Conservation (phyloP, 1,284 basidiomycete species). For the Pyrrhoderma noxium region DNA sequence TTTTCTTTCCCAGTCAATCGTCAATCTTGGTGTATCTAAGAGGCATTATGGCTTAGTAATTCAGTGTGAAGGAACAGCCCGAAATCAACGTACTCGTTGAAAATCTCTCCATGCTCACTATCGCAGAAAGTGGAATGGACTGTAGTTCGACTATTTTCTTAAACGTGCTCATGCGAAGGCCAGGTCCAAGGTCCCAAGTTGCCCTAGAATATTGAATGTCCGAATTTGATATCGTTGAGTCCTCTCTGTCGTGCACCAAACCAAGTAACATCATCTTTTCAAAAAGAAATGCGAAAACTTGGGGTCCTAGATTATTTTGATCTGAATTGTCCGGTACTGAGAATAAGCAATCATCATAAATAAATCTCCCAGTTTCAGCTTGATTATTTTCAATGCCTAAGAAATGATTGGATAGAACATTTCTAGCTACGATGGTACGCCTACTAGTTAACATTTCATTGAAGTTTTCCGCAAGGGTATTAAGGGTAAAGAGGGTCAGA, state of each 20-base stretch:
- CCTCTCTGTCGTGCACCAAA: neutral
- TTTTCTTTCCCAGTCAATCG: too few relatives aligned
- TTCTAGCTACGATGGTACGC: constrained; percentile 3
- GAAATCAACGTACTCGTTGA: too few relatives aligned
- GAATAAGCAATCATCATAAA: constrained; percentile 8
- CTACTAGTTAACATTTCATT: constrained; percentile 7
- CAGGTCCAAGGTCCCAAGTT: constrained; percentile 14
- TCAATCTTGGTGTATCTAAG: too few relatives aligned
- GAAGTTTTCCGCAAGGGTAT: constrained; percentile 4
- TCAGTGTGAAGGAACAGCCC: too few relatives aligned
- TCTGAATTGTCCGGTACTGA: neutral
- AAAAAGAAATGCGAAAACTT: constrained; percentile 10
- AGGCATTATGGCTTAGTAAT: too few relatives aligned
- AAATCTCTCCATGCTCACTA: too few relatives aligned
- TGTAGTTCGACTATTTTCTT: too few relatives aligned
- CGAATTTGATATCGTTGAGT: neutral
- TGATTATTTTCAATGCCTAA: neutral
- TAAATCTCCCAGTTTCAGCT: constrained; percentile 4
- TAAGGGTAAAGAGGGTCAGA: neutral
- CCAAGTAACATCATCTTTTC: constrained; percentile 11
- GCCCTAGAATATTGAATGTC: neutral
- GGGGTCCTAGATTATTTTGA: neutral
- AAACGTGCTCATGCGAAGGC: neutral
- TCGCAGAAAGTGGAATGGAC: too few relatives aligned
- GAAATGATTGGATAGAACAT: neutral